Evolutionary conservation across 129 eudicot genomes (phyloP), one percentile per base, ranked within the genome.

Genomic region (Centaurea solstitialis): DNA sequence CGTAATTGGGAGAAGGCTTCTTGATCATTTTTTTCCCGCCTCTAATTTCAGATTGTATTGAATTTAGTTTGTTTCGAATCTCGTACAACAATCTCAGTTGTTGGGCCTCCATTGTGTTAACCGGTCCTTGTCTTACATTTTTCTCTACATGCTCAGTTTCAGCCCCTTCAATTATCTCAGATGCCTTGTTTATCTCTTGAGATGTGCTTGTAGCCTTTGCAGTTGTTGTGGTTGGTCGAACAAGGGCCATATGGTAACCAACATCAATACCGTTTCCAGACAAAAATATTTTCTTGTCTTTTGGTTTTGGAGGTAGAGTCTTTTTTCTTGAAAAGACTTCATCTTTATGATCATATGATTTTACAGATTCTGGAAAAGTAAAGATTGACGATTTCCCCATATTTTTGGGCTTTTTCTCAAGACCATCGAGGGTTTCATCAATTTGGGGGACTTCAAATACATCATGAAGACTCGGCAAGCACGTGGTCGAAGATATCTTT

Each of bases 401-500:
- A 13, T 81, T 72, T 72, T 79, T 79, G 5, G 21, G 37, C 35
- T 26, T 24, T 12, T 28, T 6, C 38, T 37, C 74, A 37, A 35
- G 8, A 33, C 67, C 66, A 81, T 64, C 21, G 2, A 73, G 47
- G 39, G 74, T 73, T 73, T 73, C 80, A 35, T 72, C 78, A 53
- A 69, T 68, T 69, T 75, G 81, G 7, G 98, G 98, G 70, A 96
- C 99, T 91, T 96, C 99, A 80, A 91, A 96, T 30, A 96, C 94
- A 82, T 95, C 99, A 78, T 86, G 91, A 59, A 92, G 85, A n/a
- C 74, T 83, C 35, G 77, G 45, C 6, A 87, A 80, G 59, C 73
- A 57, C 76, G 83, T 13, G 24, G 81, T 86, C 23, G 77, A 71
- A 70, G 81, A 22, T 68, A 45, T 21, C 53, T 88, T 87, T 6